Evolutionary conservation across 140 eudicot genomes (phyloP).

Genomic region (Erigeron philadelphicus): DNA sequence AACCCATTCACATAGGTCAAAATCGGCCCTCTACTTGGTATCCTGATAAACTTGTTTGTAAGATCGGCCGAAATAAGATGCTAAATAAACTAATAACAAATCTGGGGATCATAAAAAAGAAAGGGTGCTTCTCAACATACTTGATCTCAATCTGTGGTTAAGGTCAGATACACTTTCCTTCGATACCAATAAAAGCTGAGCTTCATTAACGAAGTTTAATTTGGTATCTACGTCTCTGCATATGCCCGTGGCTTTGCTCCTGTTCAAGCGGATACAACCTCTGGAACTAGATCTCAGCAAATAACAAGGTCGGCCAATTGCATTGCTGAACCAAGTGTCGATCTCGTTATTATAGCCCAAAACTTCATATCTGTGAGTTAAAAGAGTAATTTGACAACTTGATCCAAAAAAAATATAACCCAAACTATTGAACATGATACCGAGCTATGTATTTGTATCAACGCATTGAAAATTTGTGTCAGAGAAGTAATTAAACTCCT

Average conservation of each 20-base stretch:
- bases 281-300: constrained; percentile 47
- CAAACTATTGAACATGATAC: constrained; percentile 14
- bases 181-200: constrained; percentile 73
- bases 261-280: constrained; percentile 28
- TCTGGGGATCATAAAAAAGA: neutral
- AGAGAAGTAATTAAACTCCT: too few relatives aligned
- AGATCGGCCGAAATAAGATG: neutral
- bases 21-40: neutral
- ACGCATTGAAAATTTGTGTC: too few relatives aligned
- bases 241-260: constrained; percentile 27
- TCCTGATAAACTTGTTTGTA: too few relatives aligned
- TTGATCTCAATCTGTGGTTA: constrained; percentile 56
- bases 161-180: constrained; percentile 81
- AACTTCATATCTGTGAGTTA: constrained; percentile 58
- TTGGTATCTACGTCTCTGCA: constrained; percentile 54
- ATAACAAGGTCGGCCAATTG: constrained; percentile 79
- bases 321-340: constrained; percentile 77
- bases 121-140: constrained; percentile 36
- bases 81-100: neutral
- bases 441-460: too few relatives aligned
- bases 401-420: neutral
- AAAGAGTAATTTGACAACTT: neutral
- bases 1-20: neutral
- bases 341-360: constrained; percentile 49
- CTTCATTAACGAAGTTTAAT: constrained; percentile 84